phyloP scores from a whole-genome alignment of 495 filamentous ascomycete species.

The Rostrohypoxylon terebratum region DNA sequence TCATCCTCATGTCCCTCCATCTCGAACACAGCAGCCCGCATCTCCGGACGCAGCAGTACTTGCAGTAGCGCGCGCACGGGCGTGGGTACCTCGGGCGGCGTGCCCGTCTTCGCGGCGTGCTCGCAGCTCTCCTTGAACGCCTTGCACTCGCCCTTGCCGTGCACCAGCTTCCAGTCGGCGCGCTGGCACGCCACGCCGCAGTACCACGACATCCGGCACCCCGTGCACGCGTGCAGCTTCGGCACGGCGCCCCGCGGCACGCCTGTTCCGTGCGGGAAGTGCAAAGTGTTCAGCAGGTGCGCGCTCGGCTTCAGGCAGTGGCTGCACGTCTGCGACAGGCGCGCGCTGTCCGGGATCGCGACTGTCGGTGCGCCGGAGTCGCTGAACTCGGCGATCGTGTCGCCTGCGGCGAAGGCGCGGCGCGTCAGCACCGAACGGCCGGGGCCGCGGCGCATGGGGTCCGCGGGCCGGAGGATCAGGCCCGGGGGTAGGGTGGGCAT shows the following conservation, averaged over 20 bases:
- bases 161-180: slow-evolving; percentile 64
- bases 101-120: background rate
- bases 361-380: slow-evolving; percentile 48
- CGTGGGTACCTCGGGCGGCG: slow-evolving; percentile 55
- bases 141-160: slow-evolving; percentile 64
- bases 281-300: background rate
- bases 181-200: slow-evolving; percentile 67
- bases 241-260: background rate
- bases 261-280: slow-evolving; percentile 13
- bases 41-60: slow-evolving; percentile 52
- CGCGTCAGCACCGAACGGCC: slow-evolving; percentile 56
- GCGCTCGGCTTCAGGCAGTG: slow-evolving; percentile 51
- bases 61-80: slow-evolving; percentile 60
- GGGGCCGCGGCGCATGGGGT: slow-evolving; percentile 6
- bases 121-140: slow-evolving; percentile 51
- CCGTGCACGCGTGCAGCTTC: slow-evolving; percentile 58
- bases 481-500: slow-evolving; percentile 36
- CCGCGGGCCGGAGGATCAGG: slow-evolving; percentile 20
- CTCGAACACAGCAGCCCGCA: slow-evolving; percentile 43
- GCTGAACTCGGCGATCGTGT: slow-evolving; percentile 55
- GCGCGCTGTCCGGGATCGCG: slow-evolving; percentile 56
- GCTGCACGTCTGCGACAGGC: slow-evolving; percentile 55
- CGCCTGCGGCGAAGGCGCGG: slow-evolving; percentile 52
- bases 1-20: slow-evolving; percentile 55
- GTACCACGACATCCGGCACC: slow-evolving; percentile 64